Percentiles rank a stretch among this genome's conserved stretches.
phyloP scores from a whole-genome alignment of 192 early-diverging fungal genomes.

The Coemansia sp. region DNA sequence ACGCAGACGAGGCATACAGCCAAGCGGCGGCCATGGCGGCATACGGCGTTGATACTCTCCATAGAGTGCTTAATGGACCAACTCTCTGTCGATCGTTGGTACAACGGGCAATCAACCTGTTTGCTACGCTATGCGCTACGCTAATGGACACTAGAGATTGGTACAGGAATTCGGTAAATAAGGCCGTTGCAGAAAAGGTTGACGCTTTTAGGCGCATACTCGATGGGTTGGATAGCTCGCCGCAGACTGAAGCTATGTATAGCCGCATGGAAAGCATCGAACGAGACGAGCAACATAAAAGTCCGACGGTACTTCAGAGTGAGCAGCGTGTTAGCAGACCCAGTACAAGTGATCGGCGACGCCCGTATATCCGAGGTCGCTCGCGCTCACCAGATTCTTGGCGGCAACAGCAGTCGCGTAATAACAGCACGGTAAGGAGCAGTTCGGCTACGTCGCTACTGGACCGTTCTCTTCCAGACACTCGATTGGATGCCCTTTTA shows the following conservation, averaged over 20 bases:
- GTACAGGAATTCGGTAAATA: not conserved
- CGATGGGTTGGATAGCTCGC: not conserved
- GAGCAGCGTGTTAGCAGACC: not conserved
- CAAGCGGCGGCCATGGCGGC: not conserved
- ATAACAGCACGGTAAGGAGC: not conserved
- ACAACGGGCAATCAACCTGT: not conserved
- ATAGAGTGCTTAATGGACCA: not conserved
- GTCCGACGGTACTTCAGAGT: no score
- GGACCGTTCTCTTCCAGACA: not conserved
- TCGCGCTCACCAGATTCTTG: not conserved
- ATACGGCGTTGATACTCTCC: not conserved
- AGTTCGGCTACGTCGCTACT: no score
- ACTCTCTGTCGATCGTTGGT: not conserved
- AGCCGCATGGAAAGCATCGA: not conserved
- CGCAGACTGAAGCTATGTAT: not conserved
- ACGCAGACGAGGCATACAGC: not conserved
- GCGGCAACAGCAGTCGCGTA: not conserved
- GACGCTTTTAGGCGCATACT: no score
- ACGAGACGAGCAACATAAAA: not conserved
- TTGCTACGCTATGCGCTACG: not conserved
- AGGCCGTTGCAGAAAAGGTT: not conserved
- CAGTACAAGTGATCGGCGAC: not conserved
- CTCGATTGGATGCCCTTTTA: no score
- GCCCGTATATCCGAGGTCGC: not conserved
- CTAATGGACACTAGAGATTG: not conserved